These are phyloP conservation scores for Chlorella ohadii DNA, from an alignment of 139 green algal genomes.

Conservation along the genomic window DNA sequence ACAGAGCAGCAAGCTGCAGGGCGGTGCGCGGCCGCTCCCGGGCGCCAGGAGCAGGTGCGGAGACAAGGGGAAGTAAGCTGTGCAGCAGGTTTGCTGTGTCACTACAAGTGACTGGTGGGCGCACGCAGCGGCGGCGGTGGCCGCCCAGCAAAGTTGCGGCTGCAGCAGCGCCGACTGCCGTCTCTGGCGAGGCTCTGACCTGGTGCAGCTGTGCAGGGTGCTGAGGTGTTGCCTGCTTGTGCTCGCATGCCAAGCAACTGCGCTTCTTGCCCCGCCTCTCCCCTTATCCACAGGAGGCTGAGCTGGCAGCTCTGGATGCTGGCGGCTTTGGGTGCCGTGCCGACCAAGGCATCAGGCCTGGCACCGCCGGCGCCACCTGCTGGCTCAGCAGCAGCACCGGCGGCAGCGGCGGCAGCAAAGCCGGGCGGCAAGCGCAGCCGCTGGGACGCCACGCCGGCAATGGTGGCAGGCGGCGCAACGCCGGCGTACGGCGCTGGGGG, in stretches of 20 bases:
- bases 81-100: too few relatives aligned
- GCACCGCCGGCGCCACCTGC: not conserved
- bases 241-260: not conserved
- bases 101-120: too few relatives aligned
- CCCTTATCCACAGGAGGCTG: slow-evolving; percentile 13
- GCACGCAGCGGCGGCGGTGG: too few relatives aligned
- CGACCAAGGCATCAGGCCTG: slow-evolving; percentile 63
- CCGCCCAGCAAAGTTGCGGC: too few relatives aligned
- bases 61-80: too few relatives aligned
- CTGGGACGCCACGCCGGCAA: slow-evolving; percentile 52
- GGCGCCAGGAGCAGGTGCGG: slow-evolving; percentile 48
- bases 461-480: slow-evolving; percentile 26
- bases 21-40: too few relatives aligned
- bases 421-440: slow-evolving; percentile 54
- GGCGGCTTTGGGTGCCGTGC: too few relatives aligned
- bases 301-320: slow-evolving; percentile 29
- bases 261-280: too few relatives aligned
- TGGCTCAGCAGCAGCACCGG: slow-evolving; percentile 37
- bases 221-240: slow-evolving; percentile 30
- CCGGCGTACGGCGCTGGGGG: slow-evolving; percentile 39
- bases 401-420: slow-evolving; percentile 45
- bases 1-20: too few relatives aligned
- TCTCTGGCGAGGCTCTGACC: too few relatives aligned
- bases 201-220: too few relatives aligned
- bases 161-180: too few relatives aligned